Evolutionary conservation across 768 basidiomycete species (phyloP), one percentile per base, ranked within the genome.

Genomic region (Agaricus blazei): DNA sequence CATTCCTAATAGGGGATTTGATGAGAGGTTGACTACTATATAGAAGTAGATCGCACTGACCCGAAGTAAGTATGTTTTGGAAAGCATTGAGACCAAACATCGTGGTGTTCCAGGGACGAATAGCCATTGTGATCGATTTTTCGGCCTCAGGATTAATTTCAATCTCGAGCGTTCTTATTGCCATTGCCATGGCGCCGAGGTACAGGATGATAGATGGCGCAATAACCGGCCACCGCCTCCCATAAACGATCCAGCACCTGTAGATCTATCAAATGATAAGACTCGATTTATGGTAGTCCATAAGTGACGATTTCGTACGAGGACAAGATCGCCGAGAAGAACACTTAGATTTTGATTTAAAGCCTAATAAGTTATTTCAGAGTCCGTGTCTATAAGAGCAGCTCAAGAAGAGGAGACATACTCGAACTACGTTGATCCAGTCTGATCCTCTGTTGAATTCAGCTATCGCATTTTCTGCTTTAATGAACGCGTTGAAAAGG

Each of bases 241-340:
- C 52, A 37, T 46, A 53, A n/a, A 53, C 52, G 8, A 53, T 46
- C 53, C 53, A 54, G 23, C 53, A 54, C 9, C 53, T 26, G 37
- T 54, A 54, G 3, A 54, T 34, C 53, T 54, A 42, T 11, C 1
- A 8, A 34, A 3, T 27, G 8, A 31, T 43, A 8, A 12, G 28
- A 12, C 9, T 23, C 4, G 4, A 19, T 3, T 11, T 15, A 27
- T 12, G 42, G 2, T 23, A 19, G 6, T 9, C 2, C 9, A 14
- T n/a, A 26, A 23, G 12, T 3, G 14, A 7, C 28, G 11, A 27
- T 23, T 3, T 15, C 53, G 2, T 41, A 54, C 53, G 26, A 54
- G 38, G 37, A 54, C 37, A 27, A 54, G 48, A n/a, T 54, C 53
- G 3, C 53, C 19, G 40, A 54, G 15, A 9, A 47, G 11, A 24